Evolutionary conservation across 345 rosid species (phyloP).

Genomic region (Iberis pinnata): DNA sequence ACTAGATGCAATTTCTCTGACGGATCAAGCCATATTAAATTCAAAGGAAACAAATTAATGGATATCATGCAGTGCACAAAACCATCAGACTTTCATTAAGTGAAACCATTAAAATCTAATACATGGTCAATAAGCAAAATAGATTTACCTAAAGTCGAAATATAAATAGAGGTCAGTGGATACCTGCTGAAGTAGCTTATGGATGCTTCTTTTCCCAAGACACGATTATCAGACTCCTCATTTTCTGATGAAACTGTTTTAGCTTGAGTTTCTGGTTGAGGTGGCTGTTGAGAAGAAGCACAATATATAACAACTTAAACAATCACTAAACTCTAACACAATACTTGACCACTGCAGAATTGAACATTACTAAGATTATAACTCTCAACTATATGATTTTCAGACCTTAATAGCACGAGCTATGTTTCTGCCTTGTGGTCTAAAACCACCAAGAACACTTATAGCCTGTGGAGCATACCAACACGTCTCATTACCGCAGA

Average conservation of each 20-base stretch:
- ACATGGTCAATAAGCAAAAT: no score
- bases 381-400: no score
- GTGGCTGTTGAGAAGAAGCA: no score
- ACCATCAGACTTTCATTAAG: slow-evolving; percentile 1
- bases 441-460: slow-evolving; percentile 91
- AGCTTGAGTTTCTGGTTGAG: slow-evolving; percentile 40
- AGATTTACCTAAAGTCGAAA: slow-evolving; percentile 8
- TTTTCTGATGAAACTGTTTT: slow-evolving; percentile 43
- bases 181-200: slow-evolving; percentile 83
- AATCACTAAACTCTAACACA: no score
- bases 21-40: slow-evolving; percentile 42
- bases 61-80: no score
- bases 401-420: slow-evolving; percentile 77
- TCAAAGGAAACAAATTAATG: slow-evolving; percentile 4
- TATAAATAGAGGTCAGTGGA: slow-evolving; percentile 11
- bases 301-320: no score
- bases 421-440: slow-evolving; percentile 83
- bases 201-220: slow-evolving; percentile 82
- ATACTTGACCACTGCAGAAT: no score
- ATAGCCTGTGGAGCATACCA: slow-evolving; percentile 93
- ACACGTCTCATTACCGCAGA: slow-evolving; percentile 96
- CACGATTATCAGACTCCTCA: slow-evolving; percentile 52
- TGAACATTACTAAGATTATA: no score
- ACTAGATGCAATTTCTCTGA: slow-evolving; percentile 82
- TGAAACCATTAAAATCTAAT: no score